Conservation (phyloP, 2,329 filamentous ascomycete genomes). For the Calonectria honghensis region DNA sequence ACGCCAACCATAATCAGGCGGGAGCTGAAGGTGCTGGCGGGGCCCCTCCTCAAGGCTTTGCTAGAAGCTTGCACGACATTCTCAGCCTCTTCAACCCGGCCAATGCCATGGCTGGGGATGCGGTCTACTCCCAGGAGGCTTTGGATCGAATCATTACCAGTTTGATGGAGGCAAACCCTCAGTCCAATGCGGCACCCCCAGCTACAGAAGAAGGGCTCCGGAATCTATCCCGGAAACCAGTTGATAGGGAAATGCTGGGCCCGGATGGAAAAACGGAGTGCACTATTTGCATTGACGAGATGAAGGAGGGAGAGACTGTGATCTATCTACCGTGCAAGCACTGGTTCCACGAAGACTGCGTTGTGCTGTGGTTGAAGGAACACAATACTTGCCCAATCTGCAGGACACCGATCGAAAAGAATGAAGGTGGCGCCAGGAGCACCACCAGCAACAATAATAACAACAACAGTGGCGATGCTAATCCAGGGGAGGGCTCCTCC, state of each 20-base stretch:
- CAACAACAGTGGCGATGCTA: constrained; percentile 7
- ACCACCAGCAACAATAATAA: constrained; percentile 44
- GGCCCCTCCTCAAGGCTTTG: constrained; percentile 51
- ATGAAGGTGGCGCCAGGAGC: constrained; percentile 46
- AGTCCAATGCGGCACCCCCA: constrained; percentile 86
- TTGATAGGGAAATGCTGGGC: constrained; percentile 82
- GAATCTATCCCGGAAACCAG: constrained; percentile 81
- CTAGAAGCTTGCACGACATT: constrained; percentile 69
- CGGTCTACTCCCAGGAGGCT: constrained; percentile 92
- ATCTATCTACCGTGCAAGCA: constrained; percentile 90
- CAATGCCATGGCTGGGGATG: constrained; percentile 81
- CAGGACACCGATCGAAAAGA: constrained; percentile 74
- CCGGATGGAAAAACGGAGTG: constrained; percentile 85
- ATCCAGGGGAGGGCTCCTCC: constrained; percentile 36
- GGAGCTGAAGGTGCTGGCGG: constrained; percentile 43
- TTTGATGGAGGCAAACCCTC: constrained; percentile 88
- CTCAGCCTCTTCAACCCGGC: constrained; percentile 72
- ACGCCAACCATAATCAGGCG: constrained; percentile 52
- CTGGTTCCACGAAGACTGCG: constrained; percentile 93
- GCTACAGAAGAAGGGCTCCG: constrained; percentile 85
- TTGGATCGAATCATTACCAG: constrained; percentile 91
- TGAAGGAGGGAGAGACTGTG: constrained; percentile 83
- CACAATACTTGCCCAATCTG: constrained; percentile 96
- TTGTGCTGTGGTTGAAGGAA: constrained; percentile 88
- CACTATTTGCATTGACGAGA: constrained; percentile 94